Evolutionary conservation across 2,329 filamentous ascomycete species (phyloP).

Genomic region (Pseudogymnoascus sp.): DNA sequence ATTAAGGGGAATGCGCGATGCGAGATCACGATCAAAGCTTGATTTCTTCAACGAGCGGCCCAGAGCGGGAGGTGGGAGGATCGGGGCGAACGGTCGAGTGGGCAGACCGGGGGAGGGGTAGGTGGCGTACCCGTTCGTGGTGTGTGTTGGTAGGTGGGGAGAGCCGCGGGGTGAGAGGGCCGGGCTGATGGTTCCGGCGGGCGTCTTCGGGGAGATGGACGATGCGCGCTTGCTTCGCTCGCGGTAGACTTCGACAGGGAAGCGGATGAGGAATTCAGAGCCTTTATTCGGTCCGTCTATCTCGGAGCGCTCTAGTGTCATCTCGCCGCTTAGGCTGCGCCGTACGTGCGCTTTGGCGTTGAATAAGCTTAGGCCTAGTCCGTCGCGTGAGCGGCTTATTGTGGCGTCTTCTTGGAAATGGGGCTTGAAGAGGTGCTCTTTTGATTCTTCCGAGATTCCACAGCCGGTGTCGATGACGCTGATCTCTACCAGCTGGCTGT

Average conservation of each 20-base stretch:
- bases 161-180: slow-evolving; percentile 10
- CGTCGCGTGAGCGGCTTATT: slow-evolving; percentile 58
- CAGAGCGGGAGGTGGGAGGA: slow-evolving; percentile 23
- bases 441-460: slow-evolving; percentile 58
- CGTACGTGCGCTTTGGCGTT: slow-evolving; percentile 65
- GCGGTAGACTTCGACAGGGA: slow-evolving; percentile 35
- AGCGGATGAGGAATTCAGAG: slow-evolving; percentile 59
- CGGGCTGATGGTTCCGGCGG: not conserved
- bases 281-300: slow-evolving; percentile 53
- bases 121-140: not conserved
- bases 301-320: slow-evolving; percentile 55
- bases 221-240: not conserved
- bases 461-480: slow-evolving; percentile 58
- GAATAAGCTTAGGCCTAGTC: slow-evolving; percentile 58
- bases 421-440: slow-evolving; percentile 59
- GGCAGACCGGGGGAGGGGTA: not conserved
- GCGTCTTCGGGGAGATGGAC: not conserved
- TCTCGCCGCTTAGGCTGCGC: slow-evolving; percentile 56
- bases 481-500: slow-evolving; percentile 48
- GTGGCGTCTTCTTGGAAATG: slow-evolving; percentile 63
- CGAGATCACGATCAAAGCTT: slow-evolving; percentile 48
- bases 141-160: not conserved
- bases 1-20: slow-evolving; percentile 51
- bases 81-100: not conserved
- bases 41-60: slow-evolving; percentile 15